Evolutionary conservation across 495 filamentous ascomycete species (phyloP), one percentile per base, ranked within the genome.

Genomic region (Hypoxylon fuscum): DNA sequence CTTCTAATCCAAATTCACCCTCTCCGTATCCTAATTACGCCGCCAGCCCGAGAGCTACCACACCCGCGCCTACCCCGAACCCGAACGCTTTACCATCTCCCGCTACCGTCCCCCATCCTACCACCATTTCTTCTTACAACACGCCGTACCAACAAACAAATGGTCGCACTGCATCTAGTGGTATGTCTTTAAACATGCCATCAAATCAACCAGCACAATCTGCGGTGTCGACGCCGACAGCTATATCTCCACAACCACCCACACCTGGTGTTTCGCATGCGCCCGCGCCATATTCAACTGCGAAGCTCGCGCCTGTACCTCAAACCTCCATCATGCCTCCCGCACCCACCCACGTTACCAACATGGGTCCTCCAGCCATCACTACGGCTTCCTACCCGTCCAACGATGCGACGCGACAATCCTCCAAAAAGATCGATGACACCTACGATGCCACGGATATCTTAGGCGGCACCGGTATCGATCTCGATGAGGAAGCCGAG

Each of bases 401-500:
- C 10, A 57, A 53, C 35, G 69, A 72, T 17, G 22, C 47, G 48
- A n/a, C 46, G 4, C 64, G 32, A 50, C 67, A 59, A 18, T 17
- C 41, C n/a, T 87, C 86, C 87, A 0, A 81, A 80, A 0, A 92
- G 91, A 72, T 85, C 88, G 34, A n/a, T 29, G 83, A 87, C 38
- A 85, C 91, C 52, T 77, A 81, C 42, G 82, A 84, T 32, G 78
- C 92, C 45, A 87, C 83, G 43, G 93, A 97, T 79, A 87, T 92
- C 42, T 70, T 96, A 55, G 83, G 85, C 23, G 88, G 85, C 27
- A 89, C 91, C 18, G 92, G 91, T 45, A 88, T 97, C 55, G 90
- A 96, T 78, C 77, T 96, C 1, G 84, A 85, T 47, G 91, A 89
- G 69, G 93, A 97, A 70, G 91, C 94, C 60, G 87, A 89, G 35